These are phyloP conservation scores for Amanita jacksonii DNA, from an alignment of 768 basidiomycete species.

Conservation along the genomic window DNA sequence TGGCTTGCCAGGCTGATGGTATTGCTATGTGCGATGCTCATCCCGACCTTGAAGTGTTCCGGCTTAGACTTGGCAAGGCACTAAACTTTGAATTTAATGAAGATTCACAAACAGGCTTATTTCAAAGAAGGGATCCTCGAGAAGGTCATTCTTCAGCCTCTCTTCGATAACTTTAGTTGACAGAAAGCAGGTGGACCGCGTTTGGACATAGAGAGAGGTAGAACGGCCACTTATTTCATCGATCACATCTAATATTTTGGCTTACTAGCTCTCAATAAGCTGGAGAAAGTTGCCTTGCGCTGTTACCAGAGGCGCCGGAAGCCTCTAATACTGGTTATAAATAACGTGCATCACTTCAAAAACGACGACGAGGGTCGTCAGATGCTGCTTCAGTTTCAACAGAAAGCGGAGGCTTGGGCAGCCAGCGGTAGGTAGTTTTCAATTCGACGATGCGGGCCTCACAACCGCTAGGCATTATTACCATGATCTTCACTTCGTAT, in stretches of 20 bases:
- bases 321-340: constrained; percentile 74
- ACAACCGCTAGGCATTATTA: constrained; percentile 48
- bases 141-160: constrained; percentile 39
- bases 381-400: constrained; percentile 80
- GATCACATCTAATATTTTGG: background rate
- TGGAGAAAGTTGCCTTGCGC: constrained; percentile 76
- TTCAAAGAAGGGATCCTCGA: constrained; percentile 74
- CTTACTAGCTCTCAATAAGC: constrained; percentile 60
- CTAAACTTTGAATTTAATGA: constrained; percentile 83
- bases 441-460: background rate
- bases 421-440: constrained; percentile 46
- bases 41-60: constrained; percentile 81
- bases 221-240: constrained; percentile 1
- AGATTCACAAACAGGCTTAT: constrained; percentile 71
- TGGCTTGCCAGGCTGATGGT: constrained; percentile 55
- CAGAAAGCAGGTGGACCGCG: constrained; percentile 52
- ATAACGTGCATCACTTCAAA: constrained; percentile 68
- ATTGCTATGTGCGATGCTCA: constrained; percentile 77
- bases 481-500: constrained; percentile 71
- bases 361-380: constrained; percentile 71
- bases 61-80: constrained; percentile 76
- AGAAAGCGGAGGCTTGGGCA: constrained; percentile 80
- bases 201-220: constrained; percentile 76
- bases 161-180: background rate
- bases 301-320: constrained; percentile 44